A percentile compares a stretch with the other conserved stretches of the same genome.
Evolutionary conservation across 2,329 filamentous ascomycete genomes (phyloP).

Genomic region (Didymella keratinophila): DNA sequence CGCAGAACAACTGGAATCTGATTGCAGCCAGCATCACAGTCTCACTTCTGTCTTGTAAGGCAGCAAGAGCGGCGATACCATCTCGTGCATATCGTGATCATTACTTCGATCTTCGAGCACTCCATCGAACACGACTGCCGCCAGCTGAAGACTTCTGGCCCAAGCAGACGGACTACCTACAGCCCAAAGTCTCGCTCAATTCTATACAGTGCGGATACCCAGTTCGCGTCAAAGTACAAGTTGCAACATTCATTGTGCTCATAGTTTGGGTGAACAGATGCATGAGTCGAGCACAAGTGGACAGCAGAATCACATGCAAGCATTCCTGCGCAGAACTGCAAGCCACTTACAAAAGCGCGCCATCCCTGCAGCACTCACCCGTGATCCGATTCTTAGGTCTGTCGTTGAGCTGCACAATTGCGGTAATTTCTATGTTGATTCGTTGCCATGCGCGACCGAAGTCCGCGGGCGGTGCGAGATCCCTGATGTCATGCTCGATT

Average conservation of each 20-base stretch:
- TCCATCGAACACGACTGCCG: not conserved
- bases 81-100: not conserved
- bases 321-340: constrained; percentile 8
- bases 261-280: not conserved
- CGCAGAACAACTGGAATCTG: not conserved
- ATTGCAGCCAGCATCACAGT: not conserved
- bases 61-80: not conserved
- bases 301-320: constrained; percentile 15
- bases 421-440: constrained; percentile 15
- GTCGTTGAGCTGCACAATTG: constrained; percentile 26
- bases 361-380: constrained; percentile 23
- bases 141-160: too few species aligned
- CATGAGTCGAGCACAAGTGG: not conserved
- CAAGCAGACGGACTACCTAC: not conserved
- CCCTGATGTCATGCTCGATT: constrained; percentile 14
- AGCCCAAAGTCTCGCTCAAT: not conserved
- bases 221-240: not conserved
- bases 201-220: too few species aligned
- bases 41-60: not conserved
- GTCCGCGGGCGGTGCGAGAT: constrained; percentile 4
- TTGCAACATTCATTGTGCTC: not conserved
- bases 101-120: not conserved
- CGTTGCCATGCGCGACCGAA: constrained; percentile 9
- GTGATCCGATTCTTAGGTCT: constrained; percentile 3
- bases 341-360: constrained; percentile 15